Percentiles rank a stretch among this genome's conserved stretches.
These are phyloP conservation scores for Plasmodium ovale DNA, from an alignment of 169 alveolate species.

Conservation along the genomic window DNA sequence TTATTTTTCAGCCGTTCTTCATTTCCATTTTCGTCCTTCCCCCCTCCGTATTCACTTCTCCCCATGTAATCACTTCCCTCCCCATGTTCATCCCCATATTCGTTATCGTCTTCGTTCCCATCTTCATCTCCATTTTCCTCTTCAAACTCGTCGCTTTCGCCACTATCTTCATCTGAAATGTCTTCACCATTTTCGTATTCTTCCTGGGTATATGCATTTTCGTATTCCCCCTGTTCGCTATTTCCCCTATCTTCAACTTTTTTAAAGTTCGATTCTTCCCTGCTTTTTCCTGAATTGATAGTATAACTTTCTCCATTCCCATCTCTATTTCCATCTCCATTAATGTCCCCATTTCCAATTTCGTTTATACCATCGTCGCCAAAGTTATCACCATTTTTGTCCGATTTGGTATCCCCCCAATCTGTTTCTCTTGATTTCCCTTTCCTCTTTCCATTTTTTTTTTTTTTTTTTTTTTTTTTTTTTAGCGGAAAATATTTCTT, in stretches of 20 bases:
- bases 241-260: neutral
- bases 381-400: constrained; percentile 19
- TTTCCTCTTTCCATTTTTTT: constrained; percentile 5
- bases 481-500: constrained; percentile 88
- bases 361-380: neutral
- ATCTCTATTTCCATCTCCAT: constrained; percentile 17
- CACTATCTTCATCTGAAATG: neutral
- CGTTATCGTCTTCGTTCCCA: too few species aligned
- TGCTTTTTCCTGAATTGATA: neutral
- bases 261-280: neutral
- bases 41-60: constrained; percentile 6
- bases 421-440: neutral
- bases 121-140: constrained; percentile 16
- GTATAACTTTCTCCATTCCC: constrained; percentile 5
- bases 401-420: constrained; percentile 17
- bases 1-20: constrained; percentile 9
- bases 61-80: neutral
- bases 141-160: constrained; percentile 32
- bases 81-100: neutral
- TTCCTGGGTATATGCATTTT: neutral
- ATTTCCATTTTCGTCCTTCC: neutral
- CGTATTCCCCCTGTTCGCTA: neutral
- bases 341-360: neutral
- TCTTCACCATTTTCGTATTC: neutral
- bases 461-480: constrained; percentile 54